Conservation (phyloP, 192 early-diverging fungal species). For the Helicostylum pulchrum region DNA sequence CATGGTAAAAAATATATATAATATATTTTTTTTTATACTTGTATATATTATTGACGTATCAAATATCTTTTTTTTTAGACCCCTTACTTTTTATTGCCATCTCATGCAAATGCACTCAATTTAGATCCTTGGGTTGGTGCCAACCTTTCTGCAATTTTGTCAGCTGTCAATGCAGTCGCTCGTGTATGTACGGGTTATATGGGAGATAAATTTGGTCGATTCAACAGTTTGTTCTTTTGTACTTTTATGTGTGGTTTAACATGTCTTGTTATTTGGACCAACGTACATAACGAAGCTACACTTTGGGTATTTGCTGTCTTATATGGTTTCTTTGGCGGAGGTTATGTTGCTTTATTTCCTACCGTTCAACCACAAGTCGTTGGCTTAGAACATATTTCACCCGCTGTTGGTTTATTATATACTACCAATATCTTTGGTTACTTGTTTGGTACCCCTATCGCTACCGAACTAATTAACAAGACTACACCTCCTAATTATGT, state of each 20-base stretch:
- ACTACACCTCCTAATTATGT: constrained; percentile 13
- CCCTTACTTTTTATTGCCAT: constrained; percentile 37
- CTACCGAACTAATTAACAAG: constrained; percentile 28
- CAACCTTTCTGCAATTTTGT: constrained; percentile 42
- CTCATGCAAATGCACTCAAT: constrained; percentile 19
- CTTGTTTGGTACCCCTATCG: constrained; percentile 39
- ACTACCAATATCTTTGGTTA: constrained; percentile 44
- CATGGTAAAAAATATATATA: constrained; percentile 33
- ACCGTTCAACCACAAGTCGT: constrained; percentile 37
- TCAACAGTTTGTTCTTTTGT: constrained; percentile 41
- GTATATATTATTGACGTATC: constrained; percentile 5
- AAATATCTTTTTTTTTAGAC: constrained; percentile 26
- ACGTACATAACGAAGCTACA: constrained; percentile 35
- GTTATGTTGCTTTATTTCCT: constrained; percentile 42
- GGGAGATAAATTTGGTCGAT: constrained; percentile 44
- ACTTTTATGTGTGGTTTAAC: constrained; percentile 41
- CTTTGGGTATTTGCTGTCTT: constrained; percentile 40
- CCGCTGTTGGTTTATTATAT: constrained; percentile 38
- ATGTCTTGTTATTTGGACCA: constrained; percentile 45
- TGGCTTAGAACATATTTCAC: constrained; percentile 35
- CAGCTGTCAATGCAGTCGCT: constrained; percentile 46
- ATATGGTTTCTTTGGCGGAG: constrained; percentile 50
- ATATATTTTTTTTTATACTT: too few relatives aligned
- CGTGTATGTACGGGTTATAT: constrained; percentile 40
- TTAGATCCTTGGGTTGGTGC: constrained; percentile 33